Evolutionary conservation across 495 filamentous ascomycete genomes (phyloP).

Genomic region (Neurospora sp.): DNA sequence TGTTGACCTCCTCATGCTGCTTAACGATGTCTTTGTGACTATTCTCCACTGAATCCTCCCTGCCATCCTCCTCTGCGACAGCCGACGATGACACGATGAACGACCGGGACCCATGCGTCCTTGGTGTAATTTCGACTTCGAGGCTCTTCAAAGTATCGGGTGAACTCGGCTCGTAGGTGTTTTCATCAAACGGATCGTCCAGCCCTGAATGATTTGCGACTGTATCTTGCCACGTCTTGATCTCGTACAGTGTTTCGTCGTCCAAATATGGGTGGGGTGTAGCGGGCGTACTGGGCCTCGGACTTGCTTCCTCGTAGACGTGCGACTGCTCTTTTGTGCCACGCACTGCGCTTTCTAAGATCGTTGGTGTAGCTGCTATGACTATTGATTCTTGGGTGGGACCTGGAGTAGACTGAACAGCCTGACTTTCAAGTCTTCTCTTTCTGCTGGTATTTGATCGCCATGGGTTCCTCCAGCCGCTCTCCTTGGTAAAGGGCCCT

Average conservation of each 20-base stretch:
- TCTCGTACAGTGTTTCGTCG: neutral
- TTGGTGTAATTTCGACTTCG: neutral
- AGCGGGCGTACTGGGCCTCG: neutral
- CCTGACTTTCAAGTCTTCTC: neutral
- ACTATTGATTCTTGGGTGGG: neutral
- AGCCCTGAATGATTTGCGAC: neutral
- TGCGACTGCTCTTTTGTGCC: neutral
- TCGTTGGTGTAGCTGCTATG: neutral
- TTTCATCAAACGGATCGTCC: neutral
- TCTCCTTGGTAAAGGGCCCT: conserved; percentile 48
- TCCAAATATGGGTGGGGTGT: conserved; percentile 3
- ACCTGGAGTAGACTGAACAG: neutral
- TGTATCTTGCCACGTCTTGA: conserved; percentile 8
- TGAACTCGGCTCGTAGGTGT: neutral
- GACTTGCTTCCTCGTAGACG: neutral
- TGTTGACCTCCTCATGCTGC: neutral
- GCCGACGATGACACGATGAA: neutral
- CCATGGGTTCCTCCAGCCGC: conserved; percentile 60
- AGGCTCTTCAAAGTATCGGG: neutral
- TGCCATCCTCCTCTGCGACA: neutral
- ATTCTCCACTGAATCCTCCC: neutral
- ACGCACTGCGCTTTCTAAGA: neutral
- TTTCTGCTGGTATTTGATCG: conserved; percentile 7
- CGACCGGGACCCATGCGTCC: neutral
- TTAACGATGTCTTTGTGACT: neutral